phyloP scores from a whole-genome alignment of 345 rosid genomes.

The Cardamine chenopodiifolia region DNA sequence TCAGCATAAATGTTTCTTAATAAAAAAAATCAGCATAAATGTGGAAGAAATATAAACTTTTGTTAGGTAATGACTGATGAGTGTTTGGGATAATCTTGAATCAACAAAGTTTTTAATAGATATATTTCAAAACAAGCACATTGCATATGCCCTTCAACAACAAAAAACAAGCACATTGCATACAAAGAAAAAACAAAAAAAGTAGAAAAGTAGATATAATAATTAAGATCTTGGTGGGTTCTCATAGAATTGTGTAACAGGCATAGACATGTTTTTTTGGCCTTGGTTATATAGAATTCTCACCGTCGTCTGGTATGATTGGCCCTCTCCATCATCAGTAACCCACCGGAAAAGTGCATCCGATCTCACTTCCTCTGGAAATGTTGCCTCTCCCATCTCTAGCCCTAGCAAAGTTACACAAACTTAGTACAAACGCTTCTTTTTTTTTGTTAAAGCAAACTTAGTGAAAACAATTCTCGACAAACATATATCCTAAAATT shows the following conservation, averaged over 20 bases:
- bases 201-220: not conserved
- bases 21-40: no score
- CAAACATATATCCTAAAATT: no score
- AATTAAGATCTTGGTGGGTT: constrained; percentile 18
- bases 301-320: constrained; percentile 79
- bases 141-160: not conserved
- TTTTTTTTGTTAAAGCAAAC: no score
- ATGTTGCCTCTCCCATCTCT: constrained; percentile 67
- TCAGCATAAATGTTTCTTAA: not conserved
- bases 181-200: not conserved
- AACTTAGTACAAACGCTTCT: not conserved
- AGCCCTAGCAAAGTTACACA: constrained; percentile 19
- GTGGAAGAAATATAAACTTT: no score
- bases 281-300: constrained; percentile 80
- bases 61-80: not conserved
- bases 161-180: no score
- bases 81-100: not conserved
- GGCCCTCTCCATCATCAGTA: constrained; percentile 57
- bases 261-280: constrained; percentile 27
- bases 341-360: constrained; percentile 71
- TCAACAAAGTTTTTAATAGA: not conserved
- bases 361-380: constrained; percentile 68
- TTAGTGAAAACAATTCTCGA: no score
- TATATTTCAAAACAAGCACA: not conserved
- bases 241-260: constrained; percentile 8